phyloP scores from a whole-genome alignment of 2,329 filamentous ascomycete species.

The Alternaria arborescens region DNA sequence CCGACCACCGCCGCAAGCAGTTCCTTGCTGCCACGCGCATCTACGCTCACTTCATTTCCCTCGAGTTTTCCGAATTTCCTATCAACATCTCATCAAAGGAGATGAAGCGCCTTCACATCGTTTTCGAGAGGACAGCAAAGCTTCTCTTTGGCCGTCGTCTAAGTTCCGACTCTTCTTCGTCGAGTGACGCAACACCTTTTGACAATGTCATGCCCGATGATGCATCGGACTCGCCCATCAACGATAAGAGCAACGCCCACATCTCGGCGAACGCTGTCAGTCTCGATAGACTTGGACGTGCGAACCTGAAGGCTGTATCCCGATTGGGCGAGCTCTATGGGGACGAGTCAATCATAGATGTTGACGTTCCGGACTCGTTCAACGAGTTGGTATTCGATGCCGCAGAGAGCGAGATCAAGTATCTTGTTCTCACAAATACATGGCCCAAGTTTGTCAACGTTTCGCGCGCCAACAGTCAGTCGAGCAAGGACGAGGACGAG shows the following conservation, averaged over 20 bases:
- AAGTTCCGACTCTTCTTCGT: slow-evolving; percentile 25
- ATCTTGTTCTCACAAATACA: slow-evolving; percentile 47
- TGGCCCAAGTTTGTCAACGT: slow-evolving; percentile 49
- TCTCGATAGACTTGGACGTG: slow-evolving; percentile 39
- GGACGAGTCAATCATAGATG: slow-evolving; percentile 26
- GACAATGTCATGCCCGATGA: slow-evolving; percentile 27
- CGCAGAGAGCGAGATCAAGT: slow-evolving; percentile 47
- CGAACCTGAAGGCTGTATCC: slow-evolving; percentile 39
- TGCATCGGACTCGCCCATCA: slow-evolving; percentile 22
- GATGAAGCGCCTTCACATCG: slow-evolving; percentile 36
- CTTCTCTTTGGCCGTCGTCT: slow-evolving; percentile 31
- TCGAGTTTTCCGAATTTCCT: slow-evolving; percentile 46
- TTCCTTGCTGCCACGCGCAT: slow-evolving; percentile 44
- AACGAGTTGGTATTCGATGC: slow-evolving; percentile 40
- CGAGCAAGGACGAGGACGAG: slow-evolving; percentile 23
- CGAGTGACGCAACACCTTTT: slow-evolving; percentile 40
- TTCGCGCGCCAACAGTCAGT: slow-evolving; percentile 29
- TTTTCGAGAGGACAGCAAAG: slow-evolving; percentile 38
- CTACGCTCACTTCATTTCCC: slow-evolving; percentile 46
- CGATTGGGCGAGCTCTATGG: slow-evolving; percentile 28
- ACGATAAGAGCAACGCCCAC: slow-evolving; percentile 20
- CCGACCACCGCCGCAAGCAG: slow-evolving; percentile 37
- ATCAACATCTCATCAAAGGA: slow-evolving; percentile 46
- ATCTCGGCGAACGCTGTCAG: slow-evolving; percentile 14
- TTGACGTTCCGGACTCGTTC: slow-evolving; percentile 38